Conservation (phyloP, 2,329 filamentous ascomycete species). For the Cylindrodendrum hubeiense region DNA sequence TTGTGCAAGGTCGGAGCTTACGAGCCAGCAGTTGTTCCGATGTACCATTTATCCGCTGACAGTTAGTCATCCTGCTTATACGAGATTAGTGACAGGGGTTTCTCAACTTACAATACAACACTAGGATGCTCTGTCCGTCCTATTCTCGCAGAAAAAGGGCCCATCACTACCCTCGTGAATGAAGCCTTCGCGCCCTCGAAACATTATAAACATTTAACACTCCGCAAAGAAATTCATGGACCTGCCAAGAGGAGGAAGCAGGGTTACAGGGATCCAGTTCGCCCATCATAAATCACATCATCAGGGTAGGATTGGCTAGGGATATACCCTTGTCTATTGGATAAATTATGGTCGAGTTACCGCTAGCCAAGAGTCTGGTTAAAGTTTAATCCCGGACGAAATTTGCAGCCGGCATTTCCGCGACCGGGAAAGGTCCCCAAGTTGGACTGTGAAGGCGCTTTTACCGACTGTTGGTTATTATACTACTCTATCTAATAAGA, state of each 20-base stretch:
- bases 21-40: neutral
- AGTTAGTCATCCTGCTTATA: neutral
- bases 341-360: neutral
- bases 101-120: neutral
- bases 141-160: neutral
- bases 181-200: neutral
- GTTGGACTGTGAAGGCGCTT: neutral
- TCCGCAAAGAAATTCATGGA: neutral
- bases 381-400: neutral
- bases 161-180: too few species aligned
- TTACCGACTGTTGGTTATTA: neutral
- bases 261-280: conserved; percentile 6
- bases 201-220: neutral
- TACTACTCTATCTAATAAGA: neutral
- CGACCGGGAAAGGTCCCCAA: neutral
- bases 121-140: neutral
- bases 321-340: neutral
- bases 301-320: neutral
- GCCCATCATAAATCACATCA: neutral
- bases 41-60: neutral
- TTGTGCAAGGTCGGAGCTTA: neutral
- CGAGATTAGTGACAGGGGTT: neutral
- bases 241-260: neutral
- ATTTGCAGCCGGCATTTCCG: neutral
- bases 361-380: neutral